phyloP scores from a whole-genome alignment of 164 flowering plant genomes.

The Echeveria elegans region DNA sequence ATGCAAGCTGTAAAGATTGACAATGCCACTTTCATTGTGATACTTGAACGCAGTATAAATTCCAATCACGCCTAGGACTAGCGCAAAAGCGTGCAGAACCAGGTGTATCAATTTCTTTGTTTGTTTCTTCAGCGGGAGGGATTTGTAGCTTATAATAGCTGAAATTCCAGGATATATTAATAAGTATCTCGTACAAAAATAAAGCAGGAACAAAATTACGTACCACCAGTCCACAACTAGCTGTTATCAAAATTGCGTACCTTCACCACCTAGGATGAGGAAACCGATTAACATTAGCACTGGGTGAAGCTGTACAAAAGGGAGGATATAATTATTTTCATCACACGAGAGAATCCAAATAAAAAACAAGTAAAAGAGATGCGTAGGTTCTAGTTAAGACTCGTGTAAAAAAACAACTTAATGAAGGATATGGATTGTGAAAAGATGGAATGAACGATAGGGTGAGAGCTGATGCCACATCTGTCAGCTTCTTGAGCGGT shows the following conservation, averaged over 20 bases:
- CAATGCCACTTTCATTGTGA: slow-evolving; percentile 76
- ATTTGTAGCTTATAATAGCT: slow-evolving; percentile 83
- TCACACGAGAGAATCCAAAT: neutral
- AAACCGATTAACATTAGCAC: slow-evolving; percentile 84
- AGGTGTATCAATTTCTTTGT: slow-evolving; percentile 76
- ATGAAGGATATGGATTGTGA: too few species aligned
- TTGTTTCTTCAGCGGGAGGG: slow-evolving; percentile 51
- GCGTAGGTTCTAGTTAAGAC: neutral
- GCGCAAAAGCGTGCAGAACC: slow-evolving; percentile 60
- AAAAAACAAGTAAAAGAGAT: neutral
- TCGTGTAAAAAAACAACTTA: too few species aligned
- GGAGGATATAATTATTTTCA: neutral
- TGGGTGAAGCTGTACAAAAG: slow-evolving; percentile 71
- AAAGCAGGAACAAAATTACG: neutral
- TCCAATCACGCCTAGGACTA: slow-evolving; percentile 68
- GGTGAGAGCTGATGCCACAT: too few species aligned
- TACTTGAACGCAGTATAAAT: slow-evolving; percentile 64
- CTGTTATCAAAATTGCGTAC: slow-evolving; percentile 22
- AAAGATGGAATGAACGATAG: too few species aligned
- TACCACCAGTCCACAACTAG: neutral
- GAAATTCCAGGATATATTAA: slow-evolving; percentile 9
- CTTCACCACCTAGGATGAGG: slow-evolving; percentile 85
- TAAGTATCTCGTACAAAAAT: neutral
- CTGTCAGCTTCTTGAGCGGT: too few species aligned
- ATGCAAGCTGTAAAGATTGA: slow-evolving; percentile 88